phyloP scores from a whole-genome alignment of 768 basidiomycete genomes.

The Xanthoconium stramineum region DNA sequence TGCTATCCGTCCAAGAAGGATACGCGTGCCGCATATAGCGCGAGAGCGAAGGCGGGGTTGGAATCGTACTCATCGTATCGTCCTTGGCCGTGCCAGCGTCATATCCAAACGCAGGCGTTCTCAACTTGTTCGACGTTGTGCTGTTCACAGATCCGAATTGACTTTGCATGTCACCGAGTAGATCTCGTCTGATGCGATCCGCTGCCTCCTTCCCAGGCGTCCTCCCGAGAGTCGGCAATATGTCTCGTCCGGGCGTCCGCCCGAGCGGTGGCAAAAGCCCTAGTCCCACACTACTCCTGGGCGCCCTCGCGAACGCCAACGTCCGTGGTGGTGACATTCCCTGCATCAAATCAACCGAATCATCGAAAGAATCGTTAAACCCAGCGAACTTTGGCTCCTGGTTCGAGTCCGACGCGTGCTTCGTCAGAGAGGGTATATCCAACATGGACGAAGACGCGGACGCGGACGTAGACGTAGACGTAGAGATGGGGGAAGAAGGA shows the following conservation, averaged over 20 bases:
- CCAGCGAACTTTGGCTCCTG: conserved; percentile 37
- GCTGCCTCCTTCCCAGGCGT: conserved; percentile 77
- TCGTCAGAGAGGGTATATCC: conserved; percentile 54
- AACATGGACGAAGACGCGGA: conserved; percentile 26
- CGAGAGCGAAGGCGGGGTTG: conserved; percentile 68
- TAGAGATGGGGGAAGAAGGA: conserved; percentile 17
- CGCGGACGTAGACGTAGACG: conserved; percentile 30
- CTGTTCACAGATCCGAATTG: conserved; percentile 23
- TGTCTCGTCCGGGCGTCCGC: conserved; percentile 65
- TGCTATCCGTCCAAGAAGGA: conserved; percentile 38
- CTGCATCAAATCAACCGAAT: conserved; percentile 37
- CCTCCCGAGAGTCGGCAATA: conserved; percentile 42
- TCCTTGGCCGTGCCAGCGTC: conserved; percentile 31
- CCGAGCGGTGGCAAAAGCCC: conserved; percentile 39
- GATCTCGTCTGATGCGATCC: conserved; percentile 59
- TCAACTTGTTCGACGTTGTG: conserved; percentile 16
- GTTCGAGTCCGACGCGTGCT: conserved; percentile 35
- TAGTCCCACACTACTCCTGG: conserved; percentile 31
- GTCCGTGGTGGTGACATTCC: conserved; percentile 55
- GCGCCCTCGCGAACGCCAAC: conserved; percentile 46
- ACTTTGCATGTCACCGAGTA: conserved; percentile 53
- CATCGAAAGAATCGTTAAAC: conserved; percentile 36
- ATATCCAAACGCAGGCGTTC: conserved; percentile 31
- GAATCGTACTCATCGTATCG: conserved; percentile 66
- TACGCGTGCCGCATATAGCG: conserved; percentile 52